Conservation (phyloP, 441 rosid genomes). For the Pelargonium fulgidum region DNA sequence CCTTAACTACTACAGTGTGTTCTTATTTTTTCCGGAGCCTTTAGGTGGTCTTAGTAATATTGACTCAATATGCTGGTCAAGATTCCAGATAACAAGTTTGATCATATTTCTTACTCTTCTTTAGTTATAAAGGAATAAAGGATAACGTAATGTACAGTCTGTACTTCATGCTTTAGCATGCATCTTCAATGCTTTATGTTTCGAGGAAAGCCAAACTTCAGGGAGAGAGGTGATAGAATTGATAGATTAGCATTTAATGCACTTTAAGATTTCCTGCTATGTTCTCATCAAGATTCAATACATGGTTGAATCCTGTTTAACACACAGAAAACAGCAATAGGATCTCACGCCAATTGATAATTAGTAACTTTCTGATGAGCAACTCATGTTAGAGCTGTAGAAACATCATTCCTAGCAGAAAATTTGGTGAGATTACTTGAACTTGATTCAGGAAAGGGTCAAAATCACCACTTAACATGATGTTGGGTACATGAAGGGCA, state of each 20-base stretch:
- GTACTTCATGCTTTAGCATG: not conserved
- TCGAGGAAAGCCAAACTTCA: not conserved
- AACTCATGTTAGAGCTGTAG: not conserved
- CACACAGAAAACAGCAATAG: not conserved
- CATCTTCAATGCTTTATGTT: not conserved
- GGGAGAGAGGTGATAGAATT: not conserved
- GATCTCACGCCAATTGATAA: too few species aligned
- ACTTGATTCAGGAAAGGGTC: too few species aligned
- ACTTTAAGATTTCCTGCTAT: not conserved
- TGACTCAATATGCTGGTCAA: not conserved
- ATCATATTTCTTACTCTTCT: not conserved
- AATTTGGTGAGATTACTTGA: too few species aligned
- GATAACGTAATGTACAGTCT: not conserved
- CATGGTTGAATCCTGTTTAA: not conserved
- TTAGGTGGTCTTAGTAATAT: not conserved
- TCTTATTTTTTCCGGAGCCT: too few species aligned
- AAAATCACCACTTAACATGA: too few species aligned
- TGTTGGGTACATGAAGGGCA: too few species aligned
- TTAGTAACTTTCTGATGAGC: not conserved
- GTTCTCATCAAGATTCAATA: not conserved
- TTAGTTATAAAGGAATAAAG: not conserved
- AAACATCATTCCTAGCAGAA: too few species aligned
- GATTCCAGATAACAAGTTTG: not conserved
- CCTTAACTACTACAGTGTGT: too few species aligned
- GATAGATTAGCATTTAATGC: not conserved